phyloP scores from a whole-genome alignment of 805 yeast species.

The Zygosaccharomyces gambellarensis region DNA sequence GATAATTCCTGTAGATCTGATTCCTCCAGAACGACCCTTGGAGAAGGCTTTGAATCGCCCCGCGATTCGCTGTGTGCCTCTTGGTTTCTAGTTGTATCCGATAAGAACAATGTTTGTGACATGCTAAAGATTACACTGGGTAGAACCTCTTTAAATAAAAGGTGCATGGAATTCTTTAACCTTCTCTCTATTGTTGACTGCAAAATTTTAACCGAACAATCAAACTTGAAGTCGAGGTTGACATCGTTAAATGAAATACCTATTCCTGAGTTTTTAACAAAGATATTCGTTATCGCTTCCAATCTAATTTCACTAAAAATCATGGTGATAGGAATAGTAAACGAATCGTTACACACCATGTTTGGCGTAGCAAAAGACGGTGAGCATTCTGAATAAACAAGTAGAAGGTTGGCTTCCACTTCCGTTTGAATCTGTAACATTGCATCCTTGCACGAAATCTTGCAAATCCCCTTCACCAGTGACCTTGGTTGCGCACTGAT shows the following conservation, averaged over 20 bases:
- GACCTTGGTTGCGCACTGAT: conserved; percentile 32
- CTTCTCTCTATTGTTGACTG: conserved; percentile 34
- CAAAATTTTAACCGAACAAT: conserved; percentile 34
- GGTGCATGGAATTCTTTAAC: conserved; percentile 32
- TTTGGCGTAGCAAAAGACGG: conserved; percentile 32
- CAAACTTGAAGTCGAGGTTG: conserved; percentile 33
- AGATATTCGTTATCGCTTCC: conserved; percentile 35
- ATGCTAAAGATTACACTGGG: conserved; percentile 34
- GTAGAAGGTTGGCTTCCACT: conserved; percentile 33
- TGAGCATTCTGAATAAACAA: conserved; percentile 25
- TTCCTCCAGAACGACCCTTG: conserved; percentile 25
- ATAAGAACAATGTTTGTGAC: conserved; percentile 32
- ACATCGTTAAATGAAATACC: conserved; percentile 38
- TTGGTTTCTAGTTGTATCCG: conserved; percentile 13
- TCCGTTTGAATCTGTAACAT: conserved; percentile 33
- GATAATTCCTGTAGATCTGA: conserved; percentile 43
- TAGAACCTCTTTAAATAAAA: conserved; percentile 32
- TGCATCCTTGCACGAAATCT: conserved; percentile 32
- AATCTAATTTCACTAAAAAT: conserved; percentile 31
- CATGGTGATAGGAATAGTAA: conserved; percentile 35
- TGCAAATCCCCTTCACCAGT: conserved; percentile 33
- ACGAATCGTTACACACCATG: conserved; percentile 33
- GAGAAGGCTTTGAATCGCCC: conserved; percentile 5
- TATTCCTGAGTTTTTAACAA: conserved; percentile 32
- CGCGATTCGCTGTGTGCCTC: not conserved